Base-by-base conservation (phyloP, 805 yeast genomes). In the Allodekkera sacchari region DNA sequence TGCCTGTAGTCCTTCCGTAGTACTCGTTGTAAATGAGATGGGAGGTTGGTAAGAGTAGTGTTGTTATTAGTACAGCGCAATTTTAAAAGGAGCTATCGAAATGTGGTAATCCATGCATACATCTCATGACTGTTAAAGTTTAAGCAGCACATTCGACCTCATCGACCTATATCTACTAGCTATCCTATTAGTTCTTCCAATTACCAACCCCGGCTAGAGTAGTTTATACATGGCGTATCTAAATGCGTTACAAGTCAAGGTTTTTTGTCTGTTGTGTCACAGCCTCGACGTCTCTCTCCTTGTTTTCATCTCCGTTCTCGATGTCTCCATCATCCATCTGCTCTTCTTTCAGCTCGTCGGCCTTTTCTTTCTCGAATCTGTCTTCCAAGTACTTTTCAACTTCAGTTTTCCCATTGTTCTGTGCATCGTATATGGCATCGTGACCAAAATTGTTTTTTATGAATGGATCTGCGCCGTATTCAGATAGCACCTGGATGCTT, bases 391-490 rank as follows among this genome's bases (percentile, higher is more conserved):
- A 88, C 25, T 73, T 77, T 42, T 84, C 94, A 12, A 87, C 79
- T 18, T 78, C 85, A 37, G 73, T 79, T 47, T 79, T 72, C 30
- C 74, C 76, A 44, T 76, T 81, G 43, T 70, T 73, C 50, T 88
- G 96, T 7, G 97, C 96, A 54, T 88, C 96, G 52, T 63, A 88
- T 36, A 89, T 77, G 1, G 83, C 69, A 52, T 92, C 97, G 50
- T 85, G 94, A 18, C 75, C 82, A 30, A 77, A 71, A 8, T 60
- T 49, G 59, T 92, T 92, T 55, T 78, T 81, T 22, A 71, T 48
- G 46, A 83, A 82, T 6, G 94, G 88, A 53, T 89, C 95, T 1
- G 87, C 94, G 5, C 70, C 68, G 44, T 72, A 82, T 14, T 82
- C 89, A 54, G 89, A 77, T 27, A 92, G 61, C 9, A 72, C 46